Conservation (phyloP, 2,329 filamentous ascomycete genomes). For the Penicillium janthinellum region DNA sequence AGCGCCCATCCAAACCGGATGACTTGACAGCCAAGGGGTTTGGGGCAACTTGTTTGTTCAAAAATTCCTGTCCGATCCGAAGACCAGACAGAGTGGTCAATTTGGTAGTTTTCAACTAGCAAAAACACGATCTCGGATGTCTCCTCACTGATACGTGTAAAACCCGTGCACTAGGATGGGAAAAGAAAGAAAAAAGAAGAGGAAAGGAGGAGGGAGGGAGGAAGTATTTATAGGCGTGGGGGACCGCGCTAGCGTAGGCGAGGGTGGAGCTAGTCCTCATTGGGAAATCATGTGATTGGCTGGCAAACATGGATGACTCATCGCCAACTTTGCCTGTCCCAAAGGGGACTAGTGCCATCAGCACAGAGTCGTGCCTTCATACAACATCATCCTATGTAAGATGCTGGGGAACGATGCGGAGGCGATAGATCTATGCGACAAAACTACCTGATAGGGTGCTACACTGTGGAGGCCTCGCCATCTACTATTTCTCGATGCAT, state of each 20-base stretch:
- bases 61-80: slow-evolving; percentile 77
- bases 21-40: slow-evolving; percentile 19
- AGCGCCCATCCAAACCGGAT: slow-evolving; percentile 23
- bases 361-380: not conserved
- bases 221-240: slow-evolving; percentile 27
- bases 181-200: slow-evolving; percentile 40
- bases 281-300: not conserved
- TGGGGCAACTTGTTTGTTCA: slow-evolving; percentile 52
- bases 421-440: not conserved
- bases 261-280: slow-evolving; percentile 16
- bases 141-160: slow-evolving; percentile 85
- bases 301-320: not conserved
- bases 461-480: no score
- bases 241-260: slow-evolving; percentile 33
- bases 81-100: slow-evolving; percentile 75
- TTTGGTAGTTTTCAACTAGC: slow-evolving; percentile 84
- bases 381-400: no score
- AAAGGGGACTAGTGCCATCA: slow-evolving; percentile 7
- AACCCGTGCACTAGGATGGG: slow-evolving; percentile 61
- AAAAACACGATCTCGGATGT: slow-evolving; percentile 85
- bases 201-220: slow-evolving; percentile 17
- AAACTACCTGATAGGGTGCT: not conserved
- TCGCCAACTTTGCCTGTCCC: not conserved
- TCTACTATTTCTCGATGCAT: not conserved
- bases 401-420: no score